Base-by-base conservation (phyloP, 2,329 filamentous ascomycete genomes). In the Dendrostoma leiphaemia region DNA sequence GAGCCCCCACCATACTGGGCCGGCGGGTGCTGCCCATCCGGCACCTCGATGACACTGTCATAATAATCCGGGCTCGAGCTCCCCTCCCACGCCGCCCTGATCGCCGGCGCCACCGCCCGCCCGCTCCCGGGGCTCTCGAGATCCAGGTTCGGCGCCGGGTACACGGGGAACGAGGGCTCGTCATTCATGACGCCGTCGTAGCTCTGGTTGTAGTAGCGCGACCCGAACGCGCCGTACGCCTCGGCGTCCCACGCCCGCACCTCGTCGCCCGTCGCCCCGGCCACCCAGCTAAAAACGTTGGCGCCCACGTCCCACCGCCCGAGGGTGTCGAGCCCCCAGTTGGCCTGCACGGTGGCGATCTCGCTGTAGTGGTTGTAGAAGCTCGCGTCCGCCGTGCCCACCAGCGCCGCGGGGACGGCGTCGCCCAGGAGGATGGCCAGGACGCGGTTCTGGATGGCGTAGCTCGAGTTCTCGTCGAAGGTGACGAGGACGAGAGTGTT, bases 401-500 rank as follows among this genome's bases (percentile, higher is more conserved):
- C 72, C 1, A 88, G 78, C n/a, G 79, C 49, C 4, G 74, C 49
- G 10, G 88, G 87, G 2, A 95, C 71, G n/a, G 84, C 86, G 55
- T 89, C 89, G 15, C 90, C 90, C 3, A 94, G 73, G 0, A 94
- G 79, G 60, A 94, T 78, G 59, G 76, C 82, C 56, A 90, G 81
- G 49, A 94, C 80, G 37, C 78, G 77, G 78, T 94, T 94, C 62
- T 81, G 79, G 24, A 75, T 71, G 6, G 75, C 69, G 70, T 91
- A 91, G 9, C 80, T 84, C 62, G 86, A 82, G 67, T 85, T 89
- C 73, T 94, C 90, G 60, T 94, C 90, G 64, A 91, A 94, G 9
- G 85, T 92, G 56, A 94, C 69, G 5, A 93, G 74, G 9, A 94
- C 79, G 1, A 94, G 38, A 8, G 55, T 58, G 38, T 58, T 58